phyloP scores from a whole-genome alignment of 352 stramenopile species.

The Phytophthora rubi region DNA sequence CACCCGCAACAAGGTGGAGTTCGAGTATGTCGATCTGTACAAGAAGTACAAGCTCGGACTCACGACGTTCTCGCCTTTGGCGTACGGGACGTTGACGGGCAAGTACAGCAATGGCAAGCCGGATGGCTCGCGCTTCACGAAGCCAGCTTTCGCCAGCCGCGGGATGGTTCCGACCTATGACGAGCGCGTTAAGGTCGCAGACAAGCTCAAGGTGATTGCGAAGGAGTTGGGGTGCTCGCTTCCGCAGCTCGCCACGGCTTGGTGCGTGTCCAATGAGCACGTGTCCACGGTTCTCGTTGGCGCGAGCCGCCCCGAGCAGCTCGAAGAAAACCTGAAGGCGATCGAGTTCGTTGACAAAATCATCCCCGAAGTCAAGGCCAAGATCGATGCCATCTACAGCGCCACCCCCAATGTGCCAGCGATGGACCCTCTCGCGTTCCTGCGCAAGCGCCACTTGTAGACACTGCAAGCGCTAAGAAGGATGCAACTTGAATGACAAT shows the following conservation, averaged over 20 bases:
- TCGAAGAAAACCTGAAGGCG: constrained; percentile 12
- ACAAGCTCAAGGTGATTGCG: constrained; percentile 18
- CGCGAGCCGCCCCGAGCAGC: background rate
- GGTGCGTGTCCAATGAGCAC: constrained; percentile 6
- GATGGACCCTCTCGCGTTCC: background rate
- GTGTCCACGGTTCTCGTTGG: constrained; percentile 8
- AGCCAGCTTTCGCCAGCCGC: background rate
- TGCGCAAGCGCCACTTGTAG: background rate
- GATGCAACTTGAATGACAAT: no score
- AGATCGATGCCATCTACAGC: background rate
- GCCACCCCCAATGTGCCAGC: background rate
- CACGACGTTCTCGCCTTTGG: constrained; percentile 8
- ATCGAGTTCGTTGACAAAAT: constrained; percentile 1
- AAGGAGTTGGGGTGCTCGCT: constrained; percentile 7
- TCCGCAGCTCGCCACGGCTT: constrained; percentile 3
- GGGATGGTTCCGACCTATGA: background rate
- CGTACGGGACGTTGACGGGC: constrained; percentile 12
- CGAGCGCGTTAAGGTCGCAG: constrained; percentile 13
- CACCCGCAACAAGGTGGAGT: constrained; percentile 51
- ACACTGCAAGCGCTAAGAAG: no score
- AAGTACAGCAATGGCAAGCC: constrained; percentile 12
- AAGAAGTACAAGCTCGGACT: constrained; percentile 17
- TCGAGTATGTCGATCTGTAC: constrained; percentile 56
- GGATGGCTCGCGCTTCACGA: constrained; percentile 5
- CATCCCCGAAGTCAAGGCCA: constrained; percentile 4